Conservation (phyloP, 2,329 filamentous ascomycete species). For the Botrytis cinerea region DNA sequence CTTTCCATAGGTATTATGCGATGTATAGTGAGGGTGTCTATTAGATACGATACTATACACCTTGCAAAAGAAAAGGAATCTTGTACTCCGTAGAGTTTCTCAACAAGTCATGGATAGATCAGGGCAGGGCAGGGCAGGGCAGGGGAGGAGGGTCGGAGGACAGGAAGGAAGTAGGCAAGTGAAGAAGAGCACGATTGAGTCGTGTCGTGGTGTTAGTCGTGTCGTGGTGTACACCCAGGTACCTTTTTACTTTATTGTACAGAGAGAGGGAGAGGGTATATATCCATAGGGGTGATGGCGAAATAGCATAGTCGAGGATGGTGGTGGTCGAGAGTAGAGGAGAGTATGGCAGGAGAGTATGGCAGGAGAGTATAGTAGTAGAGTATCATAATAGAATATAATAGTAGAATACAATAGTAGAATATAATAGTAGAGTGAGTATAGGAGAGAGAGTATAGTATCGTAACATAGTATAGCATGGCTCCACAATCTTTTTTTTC, state of each 20-base stretch:
- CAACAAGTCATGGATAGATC: background rate
- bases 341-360: background rate
- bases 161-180: background rate
- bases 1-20: background rate
- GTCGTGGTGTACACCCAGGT: background rate
- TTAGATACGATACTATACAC: background rate
- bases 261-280: background rate
- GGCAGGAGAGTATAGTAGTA: too few species aligned
- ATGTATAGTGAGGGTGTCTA: background rate
- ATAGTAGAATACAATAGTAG: too few species aligned
- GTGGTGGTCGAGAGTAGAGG: too few species aligned
- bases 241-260: background rate
- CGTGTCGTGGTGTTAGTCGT: background rate
- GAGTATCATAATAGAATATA: too few species aligned
- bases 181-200: background rate
- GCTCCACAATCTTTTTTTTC: background rate
- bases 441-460: too few species aligned
- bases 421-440: too few species aligned
- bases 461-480: background rate
- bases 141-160: background rate
- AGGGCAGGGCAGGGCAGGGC: background rate
- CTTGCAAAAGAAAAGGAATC: background rate
- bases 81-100: background rate
- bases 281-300: background rate
- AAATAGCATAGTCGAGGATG: background rate